Evolutionary conservation across 257 asterid genomes (phyloP), one percentile per base, ranked within the genome.

Genomic region (Nicotiana sylvestris): DNA sequence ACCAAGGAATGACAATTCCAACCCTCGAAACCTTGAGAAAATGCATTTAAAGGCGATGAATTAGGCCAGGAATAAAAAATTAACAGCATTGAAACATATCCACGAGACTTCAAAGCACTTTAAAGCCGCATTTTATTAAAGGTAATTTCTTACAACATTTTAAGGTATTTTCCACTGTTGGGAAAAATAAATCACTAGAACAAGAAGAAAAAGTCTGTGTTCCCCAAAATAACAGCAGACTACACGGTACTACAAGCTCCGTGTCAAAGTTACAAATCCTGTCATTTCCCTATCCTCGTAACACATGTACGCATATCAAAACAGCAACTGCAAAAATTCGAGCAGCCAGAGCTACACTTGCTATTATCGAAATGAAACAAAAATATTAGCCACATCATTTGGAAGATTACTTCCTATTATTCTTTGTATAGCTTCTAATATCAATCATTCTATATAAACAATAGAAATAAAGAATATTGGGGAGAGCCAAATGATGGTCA

Each of bases 401-500:
- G 35, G 80, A 74, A 74, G 62, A 49, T 16, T n/a, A 27, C 64
- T 51, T 49, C 62, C 53, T 51, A 74, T 74, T 74, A 51, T 74
- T 25, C 64, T 39, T 51, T 74, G 62, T n/a, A 74, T 27, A 74
- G 80, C 80, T 74, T 66, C 27, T 27, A 74, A 13, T 53, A 43
- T 43, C 51, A 72, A 74, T 27, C 64, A 49, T 49, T 74, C 43
- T 27, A 74, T 49, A 49, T 74, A 32, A 49, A 74, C 62, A 74
- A 43, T 51, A 49, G 62, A 74, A 74, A 74, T 74, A 74, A 74
- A 74, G 43, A 74, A 74, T 74, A 74, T 29, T 51, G 80, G 43
- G 53, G 25, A 13, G n/a, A 72, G 61, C 7, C 21, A 51, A 15
- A 74, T 58, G 53, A 49, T 27, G 4, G 43, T 6, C 62, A 27